phyloP scores from a whole-genome alignment of 164 flowering plant genomes.

The Cinnamomum micranthum region DNA sequence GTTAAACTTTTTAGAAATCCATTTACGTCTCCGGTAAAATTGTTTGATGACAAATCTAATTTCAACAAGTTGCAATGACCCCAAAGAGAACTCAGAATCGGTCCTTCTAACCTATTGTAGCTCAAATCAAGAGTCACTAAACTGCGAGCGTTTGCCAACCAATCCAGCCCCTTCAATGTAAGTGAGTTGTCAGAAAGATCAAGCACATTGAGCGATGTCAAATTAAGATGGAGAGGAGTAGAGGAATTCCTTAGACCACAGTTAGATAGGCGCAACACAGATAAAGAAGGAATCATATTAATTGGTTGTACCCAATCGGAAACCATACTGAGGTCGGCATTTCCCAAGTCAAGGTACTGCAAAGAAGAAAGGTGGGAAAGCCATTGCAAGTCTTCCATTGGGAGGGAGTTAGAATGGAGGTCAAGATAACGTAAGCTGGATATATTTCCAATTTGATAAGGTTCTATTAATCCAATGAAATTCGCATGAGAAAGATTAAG shows the following conservation, averaged over 20 bases:
- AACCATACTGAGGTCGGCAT: background rate
- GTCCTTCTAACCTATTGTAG: background rate
- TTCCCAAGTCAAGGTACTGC: background rate
- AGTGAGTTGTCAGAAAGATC: background rate
- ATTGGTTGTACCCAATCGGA: background rate
- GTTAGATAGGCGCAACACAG: background rate
- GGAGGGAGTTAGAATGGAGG: background rate
- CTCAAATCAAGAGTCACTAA: background rate
- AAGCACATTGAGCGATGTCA: background rate
- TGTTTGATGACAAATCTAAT: background rate
- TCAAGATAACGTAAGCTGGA: slow-evolving; percentile 8
- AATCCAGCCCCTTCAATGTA: background rate
- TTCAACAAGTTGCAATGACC: background rate
- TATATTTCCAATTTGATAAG: slow-evolving; percentile 16
- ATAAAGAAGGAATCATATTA: background rate
- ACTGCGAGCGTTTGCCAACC: background rate
- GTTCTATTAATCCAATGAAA: slow-evolving; percentile 3
- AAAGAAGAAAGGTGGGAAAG: slow-evolving; percentile 4
- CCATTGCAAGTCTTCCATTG: slow-evolving; percentile 1
- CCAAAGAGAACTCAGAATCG: background rate
- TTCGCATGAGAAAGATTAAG: background rate
- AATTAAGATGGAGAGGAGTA: background rate
- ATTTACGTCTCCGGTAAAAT: background rate
- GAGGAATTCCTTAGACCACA: background rate
- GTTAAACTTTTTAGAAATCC: background rate